Evolutionary conservation across 768 basidiomycete species (phyloP).

Genomic region (Leccinum longicurvipes): DNA sequence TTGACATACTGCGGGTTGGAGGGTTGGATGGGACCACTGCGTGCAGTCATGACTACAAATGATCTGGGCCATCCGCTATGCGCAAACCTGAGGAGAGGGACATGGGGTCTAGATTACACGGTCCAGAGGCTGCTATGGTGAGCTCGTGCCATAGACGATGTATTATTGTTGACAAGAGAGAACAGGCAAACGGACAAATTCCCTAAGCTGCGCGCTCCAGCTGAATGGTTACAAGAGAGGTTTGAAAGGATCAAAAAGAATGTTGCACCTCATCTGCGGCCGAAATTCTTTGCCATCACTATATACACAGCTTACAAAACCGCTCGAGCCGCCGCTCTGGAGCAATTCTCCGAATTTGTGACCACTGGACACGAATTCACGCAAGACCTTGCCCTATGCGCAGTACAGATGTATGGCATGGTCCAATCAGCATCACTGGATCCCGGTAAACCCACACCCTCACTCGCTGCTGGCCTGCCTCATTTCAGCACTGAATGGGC

Average conservation of each 20-base stretch:
- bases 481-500: slow-evolving; percentile 95
- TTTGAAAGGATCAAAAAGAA: slow-evolving; percentile 74
- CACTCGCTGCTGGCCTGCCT: slow-evolving; percentile 90
- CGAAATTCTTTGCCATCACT: slow-evolving; percentile 94
- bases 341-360: slow-evolving; percentile 87
- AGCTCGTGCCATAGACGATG: slow-evolving; percentile 30
- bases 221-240: slow-evolving; percentile 84
- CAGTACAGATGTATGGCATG: slow-evolving; percentile 86
- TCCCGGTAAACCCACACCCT: slow-evolving; percentile 65
- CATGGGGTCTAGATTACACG: slow-evolving; percentile 92
- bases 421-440: slow-evolving; percentile 90
- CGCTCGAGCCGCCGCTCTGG: slow-evolving; percentile 74
- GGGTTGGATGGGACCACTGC: slow-evolving; percentile 93
- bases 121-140: slow-evolving; percentile 66
- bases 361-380: slow-evolving; percentile 84
- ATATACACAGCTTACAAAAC: slow-evolving; percentile 92
- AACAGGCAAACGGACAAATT: slow-evolving; percentile 56
- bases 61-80: slow-evolving; percentile 93
- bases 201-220: slow-evolving; percentile 68
- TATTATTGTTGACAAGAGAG: slow-evolving; percentile 11
- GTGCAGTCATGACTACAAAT: slow-evolving; percentile 82
- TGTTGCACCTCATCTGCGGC: slow-evolving; percentile 84
- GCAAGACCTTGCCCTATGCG: slow-evolving; percentile 81
- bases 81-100: slow-evolving; percentile 79
- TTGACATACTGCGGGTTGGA: slow-evolving; percentile 92